Evolutionary conservation across 306 rosid genomes (phyloP).

Genomic region (Sicyos baderoa): DNA sequence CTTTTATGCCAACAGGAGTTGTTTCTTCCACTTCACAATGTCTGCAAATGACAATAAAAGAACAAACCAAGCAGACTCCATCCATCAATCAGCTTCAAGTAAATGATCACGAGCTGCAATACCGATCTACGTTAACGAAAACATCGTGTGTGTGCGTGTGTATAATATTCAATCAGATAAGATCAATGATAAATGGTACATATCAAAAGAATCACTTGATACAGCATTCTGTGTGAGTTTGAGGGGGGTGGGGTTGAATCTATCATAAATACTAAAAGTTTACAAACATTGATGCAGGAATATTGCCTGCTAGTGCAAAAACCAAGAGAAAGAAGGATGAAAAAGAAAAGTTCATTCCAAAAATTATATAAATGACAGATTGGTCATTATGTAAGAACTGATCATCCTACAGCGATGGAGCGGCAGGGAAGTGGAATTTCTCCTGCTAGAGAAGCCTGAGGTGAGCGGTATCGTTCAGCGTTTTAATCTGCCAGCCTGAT

Average conservation of each 20-base stretch:
- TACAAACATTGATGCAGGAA: conserved; percentile 4
- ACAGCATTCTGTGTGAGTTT: conserved; percentile 23
- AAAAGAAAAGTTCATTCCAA: conserved; percentile 4
- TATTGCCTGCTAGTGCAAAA: neutral
- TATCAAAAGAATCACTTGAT: conserved; percentile 41
- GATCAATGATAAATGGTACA: conserved; percentile 33
- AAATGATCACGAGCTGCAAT: neutral
- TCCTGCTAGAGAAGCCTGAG: conserved; percentile 73
- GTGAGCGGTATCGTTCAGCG: conserved; percentile 80
- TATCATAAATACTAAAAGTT: conserved; percentile 14
- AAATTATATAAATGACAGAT: conserved; percentile 10
- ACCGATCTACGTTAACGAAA: neutral
- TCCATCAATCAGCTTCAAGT: neutral
- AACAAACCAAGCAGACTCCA: neutral
- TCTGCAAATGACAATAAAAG: neutral
- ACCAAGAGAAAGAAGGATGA: neutral
- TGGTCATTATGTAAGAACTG: conserved; percentile 7
- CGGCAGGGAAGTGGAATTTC: neutral
- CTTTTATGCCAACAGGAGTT: conserved; percentile 7
- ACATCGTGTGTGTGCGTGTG: too few species aligned
- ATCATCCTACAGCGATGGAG: neutral
- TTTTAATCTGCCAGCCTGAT: conserved; percentile 95
- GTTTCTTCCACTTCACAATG: conserved; percentile 8
- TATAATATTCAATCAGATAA: conserved; percentile 1
- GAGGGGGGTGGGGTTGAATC: neutral